Evolutionary conservation across 1,284 basidiomycete species (phyloP), one percentile per base, ranked within the genome.

Genomic region (Puccinia triticina): DNA sequence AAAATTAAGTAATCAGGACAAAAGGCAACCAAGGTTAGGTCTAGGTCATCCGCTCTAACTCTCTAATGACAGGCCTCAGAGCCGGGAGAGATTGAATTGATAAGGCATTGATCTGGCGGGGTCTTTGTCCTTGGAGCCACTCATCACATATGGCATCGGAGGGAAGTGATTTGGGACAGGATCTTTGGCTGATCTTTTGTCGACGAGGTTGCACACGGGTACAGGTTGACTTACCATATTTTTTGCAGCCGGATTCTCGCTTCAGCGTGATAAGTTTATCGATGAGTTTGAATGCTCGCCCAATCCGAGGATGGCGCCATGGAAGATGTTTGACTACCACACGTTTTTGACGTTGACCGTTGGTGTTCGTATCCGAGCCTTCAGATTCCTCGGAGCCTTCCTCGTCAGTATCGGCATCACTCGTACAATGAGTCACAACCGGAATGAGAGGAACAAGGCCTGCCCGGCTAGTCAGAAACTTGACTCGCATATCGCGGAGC

Each of bases 241-340:
- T 34, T 29, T 61, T 59, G 29, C 73, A 75, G 23, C 55, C 53
- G 1, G 73, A 75, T 59, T 77, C 18, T 26, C 37, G 29, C 29
- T 77, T 66, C 18, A 48, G 16, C 16, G 48, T 61, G 16, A 77
- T 77, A 16, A 64, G 43, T 18, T 34, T 18, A 50, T 77, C 75
- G 23, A 77, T 21, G 10, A 77, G 14, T 23, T 48, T 16, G 18
- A 77, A 32, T 1, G 61, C 61, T 32, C 61, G 32, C 7, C 40
- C 34, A 53, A 77, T 64, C n/a, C 75, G 43, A 48, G 75, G 75
- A 66, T 77, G 57, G 21, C 75, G 75, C 75, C 75, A 77, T 16
- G 57, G 59, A 18, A 77, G 26, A 37, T 32, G 37, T 21, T 48
- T 2, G 21, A 77, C 61, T 11, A 16, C n/a, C 8, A 77, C 40